These are phyloP conservation scores for Aspergillus unguis DNA, from an alignment of 2,329 filamentous ascomycete genomes.

Conservation along the genomic window DNA sequence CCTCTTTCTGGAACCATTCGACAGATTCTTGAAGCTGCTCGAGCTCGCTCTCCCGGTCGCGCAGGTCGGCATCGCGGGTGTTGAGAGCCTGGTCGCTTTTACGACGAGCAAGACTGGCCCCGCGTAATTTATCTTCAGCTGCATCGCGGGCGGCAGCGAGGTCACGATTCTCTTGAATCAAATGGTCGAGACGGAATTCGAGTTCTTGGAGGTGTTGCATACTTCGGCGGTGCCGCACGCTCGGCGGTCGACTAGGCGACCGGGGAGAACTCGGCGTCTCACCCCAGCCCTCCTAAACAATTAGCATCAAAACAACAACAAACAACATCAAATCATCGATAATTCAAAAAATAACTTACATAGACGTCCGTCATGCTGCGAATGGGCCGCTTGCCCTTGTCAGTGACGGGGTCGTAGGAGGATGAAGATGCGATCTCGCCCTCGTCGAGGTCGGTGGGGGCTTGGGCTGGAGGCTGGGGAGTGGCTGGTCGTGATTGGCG, in stretches of 20 bases:
- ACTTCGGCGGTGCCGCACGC: constrained; percentile 94
- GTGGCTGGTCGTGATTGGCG: constrained; percentile 19
- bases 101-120: constrained; percentile 52
- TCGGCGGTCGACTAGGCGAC: constrained; percentile 90
- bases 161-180: constrained; percentile 77
- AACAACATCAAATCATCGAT: constrained; percentile 7
- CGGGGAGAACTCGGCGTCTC: constrained; percentile 79
- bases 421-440: constrained; percentile 49
- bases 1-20: constrained; percentile 76
- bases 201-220: constrained; percentile 91
- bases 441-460: constrained; percentile 30
- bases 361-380: constrained; percentile 91
- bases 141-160: constrained; percentile 69
- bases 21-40: constrained; percentile 75
- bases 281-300: constrained; percentile 79
- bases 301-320: constrained; percentile 17
- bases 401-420: constrained; percentile 71
- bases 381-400: constrained; percentile 79
- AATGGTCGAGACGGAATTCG: constrained; percentile 77
- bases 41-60: constrained; percentile 83
- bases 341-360: constrained; percentile 59
- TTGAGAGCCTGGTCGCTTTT: constrained; percentile 57
- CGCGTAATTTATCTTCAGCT: constrained; percentile 63
- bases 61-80: constrained; percentile 66
- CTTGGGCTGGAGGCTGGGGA: constrained; percentile 29